phyloP scores from a whole-genome alignment of 1,139 yeast species.

The Pneumocystis canis region DNA sequence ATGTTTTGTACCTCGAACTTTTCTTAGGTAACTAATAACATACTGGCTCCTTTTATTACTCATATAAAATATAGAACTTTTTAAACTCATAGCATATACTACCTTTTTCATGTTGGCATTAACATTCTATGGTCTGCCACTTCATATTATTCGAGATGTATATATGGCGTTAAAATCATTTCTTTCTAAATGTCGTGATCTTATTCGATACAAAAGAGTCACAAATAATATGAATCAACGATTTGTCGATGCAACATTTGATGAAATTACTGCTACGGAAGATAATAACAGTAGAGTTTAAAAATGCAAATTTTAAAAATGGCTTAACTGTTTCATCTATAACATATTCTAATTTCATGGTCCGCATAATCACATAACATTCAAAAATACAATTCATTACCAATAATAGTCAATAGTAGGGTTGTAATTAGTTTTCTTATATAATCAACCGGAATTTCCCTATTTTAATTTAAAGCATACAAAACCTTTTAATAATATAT shows the following conservation, averaged over 20 bases:
- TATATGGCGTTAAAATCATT: slow-evolving; percentile 40
- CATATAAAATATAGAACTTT: slow-evolving; percentile 17
- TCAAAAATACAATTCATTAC: no score
- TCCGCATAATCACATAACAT: background rate
- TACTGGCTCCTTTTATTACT: background rate
- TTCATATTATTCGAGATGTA: slow-evolving; percentile 54
- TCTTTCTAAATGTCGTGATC: slow-evolving; percentile 36
- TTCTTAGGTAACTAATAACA: background rate
- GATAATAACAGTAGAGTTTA: no score
- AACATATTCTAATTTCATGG: no score
- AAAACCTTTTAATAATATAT: no score
- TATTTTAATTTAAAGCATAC: no score
- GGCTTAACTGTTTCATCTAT: no score
- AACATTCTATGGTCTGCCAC: slow-evolving; percentile 40
- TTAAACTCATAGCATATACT: slow-evolving; percentile 33
- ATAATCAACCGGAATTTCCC: no score
- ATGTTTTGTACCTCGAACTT: slow-evolving; percentile 13
- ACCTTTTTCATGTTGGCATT: slow-evolving; percentile 37
- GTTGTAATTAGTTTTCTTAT: no score
- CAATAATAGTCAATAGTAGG: no score
- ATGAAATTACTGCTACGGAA: slow-evolving; percentile 43
- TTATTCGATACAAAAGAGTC: slow-evolving; percentile 44
- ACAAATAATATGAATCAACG: slow-evolving; percentile 51
- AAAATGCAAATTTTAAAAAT: no score
- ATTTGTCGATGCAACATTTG: slow-evolving; percentile 40